Evolutionary conservation across 352 stramenopile species (phyloP), one percentile per base, ranked within the genome.

Genomic region (Phytophthora sansomeana): DNA sequence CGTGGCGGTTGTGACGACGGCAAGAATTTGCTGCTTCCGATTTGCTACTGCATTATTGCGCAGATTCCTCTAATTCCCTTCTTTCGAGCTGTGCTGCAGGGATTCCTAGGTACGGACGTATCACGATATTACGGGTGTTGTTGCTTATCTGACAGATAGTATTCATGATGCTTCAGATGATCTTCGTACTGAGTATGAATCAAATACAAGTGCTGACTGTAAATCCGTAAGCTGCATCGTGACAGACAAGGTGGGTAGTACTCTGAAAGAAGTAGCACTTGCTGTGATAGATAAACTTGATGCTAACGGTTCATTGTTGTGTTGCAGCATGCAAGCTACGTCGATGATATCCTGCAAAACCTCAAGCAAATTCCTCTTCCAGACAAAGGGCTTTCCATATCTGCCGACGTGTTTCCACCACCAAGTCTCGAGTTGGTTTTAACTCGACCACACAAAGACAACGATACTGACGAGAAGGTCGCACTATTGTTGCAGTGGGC

Each of bases 21-120:
- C 0, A 63, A 35, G 13, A 46, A 47, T 9, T n/a, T 78, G 33
- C 6, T 39, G n/a, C 41, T 81, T 2, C 70, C 74, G 5, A 63
- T 88, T 35, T 88, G 79, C 55, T 88, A 86, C 54, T 88, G 79
- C 35, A 67, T 84, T 43, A 66, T 85, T 4, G 80, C 66, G 7
- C 75, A 77, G 51, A 57, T 73, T 42, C 79, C 79, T 19, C 60
- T 86, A 14, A 69, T 86, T 24, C 49, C 72, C 6, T 88, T 85
- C 35, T 86, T 83, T 65, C 52, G 57, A 55, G 58, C 52, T 8
- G 17, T 85, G 2, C 46, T 87, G 4, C 46, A 61, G 29, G 65
- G 54, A 38, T 54, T 87, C 30, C 54, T 84, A 1, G 69, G 77
- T 84, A 69, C 19, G 59, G 53, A 49, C 16, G 14, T 41, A 42